These are phyloP conservation scores for Crithidia mellificae DNA, from an alignment of 208 protist genomes.

Conservation along the genomic window DNA sequence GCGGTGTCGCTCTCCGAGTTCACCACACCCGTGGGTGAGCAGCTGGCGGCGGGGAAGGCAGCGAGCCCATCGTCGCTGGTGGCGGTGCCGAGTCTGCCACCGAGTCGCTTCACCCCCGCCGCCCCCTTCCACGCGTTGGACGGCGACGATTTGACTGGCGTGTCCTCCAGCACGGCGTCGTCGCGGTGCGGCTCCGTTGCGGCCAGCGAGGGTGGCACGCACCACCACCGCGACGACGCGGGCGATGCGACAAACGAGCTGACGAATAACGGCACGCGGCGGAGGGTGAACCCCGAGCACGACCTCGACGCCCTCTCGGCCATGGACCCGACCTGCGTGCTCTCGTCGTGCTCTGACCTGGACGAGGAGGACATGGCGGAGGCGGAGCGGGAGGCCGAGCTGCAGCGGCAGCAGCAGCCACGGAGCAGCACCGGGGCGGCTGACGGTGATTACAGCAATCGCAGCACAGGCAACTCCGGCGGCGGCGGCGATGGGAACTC, in stretches of 20 bases:
- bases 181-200: conserved; percentile 4
- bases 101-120: background rate
- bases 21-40: conserved; percentile 4
- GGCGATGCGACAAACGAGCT: background rate
- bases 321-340: conserved; percentile 25
- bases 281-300: conserved; percentile 11
- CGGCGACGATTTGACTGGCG: conserved; percentile 13
- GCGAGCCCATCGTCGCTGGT: background rate
- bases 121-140: background rate
- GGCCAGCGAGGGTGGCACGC: background rate
- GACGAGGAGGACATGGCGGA: conserved; percentile 11
- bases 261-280: background rate
- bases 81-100: background rate
- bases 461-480: too few relatives aligned
- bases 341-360: conserved; percentile 7
- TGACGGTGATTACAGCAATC: too few relatives aligned
- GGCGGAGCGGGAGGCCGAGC: background rate
- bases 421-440: background rate
- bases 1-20: conserved; percentile 15
- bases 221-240: too few relatives aligned
- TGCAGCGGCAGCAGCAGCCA: background rate
- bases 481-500: too few relatives aligned
- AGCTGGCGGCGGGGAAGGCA: background rate
- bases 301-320: conserved; percentile 14
- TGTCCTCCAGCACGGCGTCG: conserved; percentile 28